These are phyloP conservation scores for Trametes cubensis DNA, from an alignment of 768 basidiomycete species.

Conservation along the genomic window DNA sequence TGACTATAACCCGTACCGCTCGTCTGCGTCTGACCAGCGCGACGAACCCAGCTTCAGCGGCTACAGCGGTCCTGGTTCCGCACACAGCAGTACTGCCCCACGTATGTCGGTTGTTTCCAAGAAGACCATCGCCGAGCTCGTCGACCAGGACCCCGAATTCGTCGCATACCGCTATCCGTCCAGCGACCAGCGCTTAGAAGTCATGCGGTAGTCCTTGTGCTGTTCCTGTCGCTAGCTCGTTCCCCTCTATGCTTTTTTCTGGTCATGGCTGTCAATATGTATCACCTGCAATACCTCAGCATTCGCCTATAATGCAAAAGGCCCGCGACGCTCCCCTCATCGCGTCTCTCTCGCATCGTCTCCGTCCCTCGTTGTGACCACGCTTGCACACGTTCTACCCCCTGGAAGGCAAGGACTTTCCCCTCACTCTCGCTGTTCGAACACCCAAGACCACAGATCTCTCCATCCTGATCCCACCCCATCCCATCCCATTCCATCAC, in stretches of 20 bases:
- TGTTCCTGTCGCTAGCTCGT: not conserved
- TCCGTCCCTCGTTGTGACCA: not conserved
- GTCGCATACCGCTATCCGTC: constrained; percentile 89
- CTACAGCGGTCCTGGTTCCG: constrained; percentile 53
- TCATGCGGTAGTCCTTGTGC: constrained; percentile 45
- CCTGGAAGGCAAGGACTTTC: no score
- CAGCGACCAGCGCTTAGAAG: constrained; percentile 66
- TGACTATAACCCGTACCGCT: constrained; percentile 29
- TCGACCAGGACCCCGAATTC: constrained; percentile 85
- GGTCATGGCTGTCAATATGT: constrained; percentile 1
- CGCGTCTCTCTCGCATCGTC: no score
- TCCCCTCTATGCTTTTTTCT: not conserved
- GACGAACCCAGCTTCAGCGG: constrained; percentile 52
- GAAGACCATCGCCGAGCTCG: constrained; percentile 74
- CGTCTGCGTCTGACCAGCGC: constrained; percentile 36
- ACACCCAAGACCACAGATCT: no score
- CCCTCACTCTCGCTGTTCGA: not conserved
- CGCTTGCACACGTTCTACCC: not conserved
- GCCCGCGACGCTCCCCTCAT: not conserved
- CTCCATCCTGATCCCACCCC: not conserved
- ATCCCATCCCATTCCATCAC: not conserved
- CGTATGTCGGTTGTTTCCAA: constrained; percentile 68
- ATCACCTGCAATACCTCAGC: constrained; percentile 3
- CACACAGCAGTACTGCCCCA: constrained; percentile 49
- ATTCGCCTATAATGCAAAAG: constrained; percentile 4